Conservation (phyloP, 2,329 filamentous ascomycete species). For the Microdochium nivale region DNA sequence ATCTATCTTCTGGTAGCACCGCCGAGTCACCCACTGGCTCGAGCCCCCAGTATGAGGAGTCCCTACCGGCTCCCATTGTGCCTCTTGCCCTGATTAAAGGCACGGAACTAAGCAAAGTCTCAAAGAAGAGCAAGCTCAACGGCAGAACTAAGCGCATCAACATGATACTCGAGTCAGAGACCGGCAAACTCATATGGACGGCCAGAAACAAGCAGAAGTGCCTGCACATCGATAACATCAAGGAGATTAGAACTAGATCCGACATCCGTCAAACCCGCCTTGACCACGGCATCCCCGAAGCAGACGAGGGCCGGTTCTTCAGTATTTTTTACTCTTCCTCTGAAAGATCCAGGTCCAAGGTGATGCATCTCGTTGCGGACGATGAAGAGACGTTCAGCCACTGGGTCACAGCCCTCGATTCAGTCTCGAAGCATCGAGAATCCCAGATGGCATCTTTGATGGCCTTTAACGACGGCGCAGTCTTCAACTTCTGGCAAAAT, state of each 20-base stretch:
- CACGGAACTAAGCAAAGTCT: conserved; percentile 71
- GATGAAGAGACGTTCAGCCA: conserved; percentile 62
- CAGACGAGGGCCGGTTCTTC: conserved; percentile 69
- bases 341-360: conserved; percentile 74
- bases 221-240: conserved; percentile 92
- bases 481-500: conserved; percentile 76
- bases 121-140: conserved; percentile 59
- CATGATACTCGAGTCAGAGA: conserved; percentile 68
- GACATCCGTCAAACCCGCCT: conserved; percentile 86
- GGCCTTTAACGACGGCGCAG: conserved; percentile 73
- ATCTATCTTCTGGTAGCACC: conserved; percentile 39
- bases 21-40: conserved; percentile 36
- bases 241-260: conserved; percentile 74
- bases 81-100: conserved; percentile 72
- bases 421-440: conserved; percentile 77
- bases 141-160: conserved; percentile 58
- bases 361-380: conserved; percentile 78
- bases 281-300: conserved; percentile 64
- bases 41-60: conserved; percentile 21
- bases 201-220: conserved; percentile 68
- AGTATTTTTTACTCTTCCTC: conserved; percentile 81
- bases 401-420: conserved; percentile 79
- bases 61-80: conserved; percentile 60
- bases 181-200: conserved; percentile 86
- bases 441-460: conserved; percentile 86